phyloP scores from a whole-genome alignment of 2,329 filamentous ascomycete genomes.

The Apiospora marii region DNA sequence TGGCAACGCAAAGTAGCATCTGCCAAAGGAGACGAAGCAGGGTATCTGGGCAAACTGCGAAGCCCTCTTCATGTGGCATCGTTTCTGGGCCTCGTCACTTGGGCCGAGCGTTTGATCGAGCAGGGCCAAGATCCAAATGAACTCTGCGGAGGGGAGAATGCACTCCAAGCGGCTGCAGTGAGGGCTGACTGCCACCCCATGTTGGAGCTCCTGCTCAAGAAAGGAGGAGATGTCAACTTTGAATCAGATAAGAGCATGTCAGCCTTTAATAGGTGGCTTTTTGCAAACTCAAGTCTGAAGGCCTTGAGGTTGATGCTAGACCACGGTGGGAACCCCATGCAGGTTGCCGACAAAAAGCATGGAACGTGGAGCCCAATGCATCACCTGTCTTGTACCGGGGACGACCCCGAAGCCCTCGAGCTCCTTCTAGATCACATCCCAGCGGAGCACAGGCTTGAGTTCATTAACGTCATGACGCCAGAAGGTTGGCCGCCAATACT shows the following conservation, averaged over 20 bases:
- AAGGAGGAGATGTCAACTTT: neutral
- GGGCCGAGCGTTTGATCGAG: neutral
- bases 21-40: neutral
- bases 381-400: no score
- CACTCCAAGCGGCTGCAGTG: neutral
- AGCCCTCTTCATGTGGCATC: neutral
- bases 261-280: neutral
- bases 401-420: no score
- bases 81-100: neutral
- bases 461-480: no score
- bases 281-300: neutral
- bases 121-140: neutral
- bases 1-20: no score
- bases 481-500: neutral
- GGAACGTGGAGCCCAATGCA: no score
- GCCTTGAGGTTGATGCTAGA: neutral
- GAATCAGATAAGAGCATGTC: no score
- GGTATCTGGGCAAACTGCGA: neutral
- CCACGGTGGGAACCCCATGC: no score
- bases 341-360: no score
- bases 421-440: no score
- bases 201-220: neutral
- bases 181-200: neutral
- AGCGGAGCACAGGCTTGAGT: no score
- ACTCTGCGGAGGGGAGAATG: neutral